These are phyloP conservation scores for Copromyces sp. DNA, from an alignment of 495 filamentous ascomycete genomes.

Conservation along the genomic window DNA sequence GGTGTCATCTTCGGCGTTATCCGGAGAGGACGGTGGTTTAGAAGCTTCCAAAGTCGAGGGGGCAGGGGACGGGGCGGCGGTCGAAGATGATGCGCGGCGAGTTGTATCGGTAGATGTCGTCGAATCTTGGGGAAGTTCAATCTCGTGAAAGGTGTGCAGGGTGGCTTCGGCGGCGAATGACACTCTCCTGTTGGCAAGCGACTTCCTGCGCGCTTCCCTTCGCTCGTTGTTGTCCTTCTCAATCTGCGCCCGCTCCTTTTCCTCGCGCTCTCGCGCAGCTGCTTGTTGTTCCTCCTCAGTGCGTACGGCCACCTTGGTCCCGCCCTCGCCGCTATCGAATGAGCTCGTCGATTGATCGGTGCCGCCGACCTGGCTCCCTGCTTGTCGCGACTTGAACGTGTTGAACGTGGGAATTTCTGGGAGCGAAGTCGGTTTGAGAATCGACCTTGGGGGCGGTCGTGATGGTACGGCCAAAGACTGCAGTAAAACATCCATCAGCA, in stretches of 20 bases:
- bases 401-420: constrained; percentile 47
- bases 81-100: constrained; percentile 52
- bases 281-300: constrained; percentile 77
- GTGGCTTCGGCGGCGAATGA: constrained; percentile 97
- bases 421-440: constrained; percentile 71
- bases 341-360: constrained; percentile 42
- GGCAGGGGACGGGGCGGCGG: constrained; percentile 38
- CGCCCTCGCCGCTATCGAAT: constrained; percentile 32
- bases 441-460: constrained; percentile 53
- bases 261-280: constrained; percentile 61
- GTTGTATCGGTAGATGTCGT: constrained; percentile 75
- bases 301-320: constrained; percentile 42
- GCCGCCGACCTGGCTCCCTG: constrained; percentile 16
- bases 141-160: constrained; percentile 93
- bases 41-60: constrained; percentile 28
- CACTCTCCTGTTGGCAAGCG: constrained; percentile 83
- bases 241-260: constrained; percentile 53
- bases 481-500: not conserved
- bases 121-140: constrained; percentile 79
- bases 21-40: constrained; percentile 55
- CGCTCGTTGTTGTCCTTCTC: constrained; percentile 63
- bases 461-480: constrained; percentile 41
- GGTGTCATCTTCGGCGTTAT: constrained; percentile 55
- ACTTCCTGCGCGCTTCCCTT: constrained; percentile 81
- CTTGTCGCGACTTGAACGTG: constrained; percentile 30